Percentiles rank a stretch among this genome's conserved stretches.
These are phyloP conservation scores for Tephrocybe sp. DNA, from an alignment of 768 basidiomycete genomes.

Conservation along the genomic window DNA sequence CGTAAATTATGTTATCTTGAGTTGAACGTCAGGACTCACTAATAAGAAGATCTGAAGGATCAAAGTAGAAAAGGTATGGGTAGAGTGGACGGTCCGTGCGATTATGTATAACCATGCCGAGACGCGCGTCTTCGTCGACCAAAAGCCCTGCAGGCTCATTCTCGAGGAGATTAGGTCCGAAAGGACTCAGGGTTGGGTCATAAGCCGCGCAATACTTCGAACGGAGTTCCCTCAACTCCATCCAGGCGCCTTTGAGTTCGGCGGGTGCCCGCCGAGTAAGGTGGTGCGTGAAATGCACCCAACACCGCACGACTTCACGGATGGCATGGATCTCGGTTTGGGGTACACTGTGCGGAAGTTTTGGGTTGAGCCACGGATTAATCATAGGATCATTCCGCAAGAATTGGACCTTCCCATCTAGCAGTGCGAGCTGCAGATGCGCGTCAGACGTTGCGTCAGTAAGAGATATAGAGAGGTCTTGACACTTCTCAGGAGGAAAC, in stretches of 20 bases:
- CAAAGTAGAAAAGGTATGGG: constrained; percentile 40
- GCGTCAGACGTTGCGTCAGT: constrained; percentile 16
- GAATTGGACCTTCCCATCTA: constrained; percentile 18
- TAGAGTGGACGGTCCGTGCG: constrained; percentile 30
- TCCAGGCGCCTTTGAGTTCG: constrained; percentile 23
- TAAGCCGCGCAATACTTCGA: constrained; percentile 18
- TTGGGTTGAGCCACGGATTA: constrained; percentile 18
- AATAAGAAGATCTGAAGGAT: constrained; percentile 35
- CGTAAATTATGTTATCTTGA: not conserved
- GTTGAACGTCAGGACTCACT: constrained; percentile 17
- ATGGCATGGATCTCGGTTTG: constrained; percentile 12
- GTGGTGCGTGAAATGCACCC: constrained; percentile 27
- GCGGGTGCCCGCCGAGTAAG: constrained; percentile 20
- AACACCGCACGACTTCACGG: constrained; percentile 16
- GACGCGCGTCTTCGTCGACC: constrained; percentile 21
- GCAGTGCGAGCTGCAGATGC: constrained; percentile 18
- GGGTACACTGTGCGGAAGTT: constrained; percentile 17
- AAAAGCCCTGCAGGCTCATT: constrained; percentile 24
- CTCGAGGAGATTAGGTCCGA: constrained; percentile 25
- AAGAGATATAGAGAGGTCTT: constrained; percentile 12
- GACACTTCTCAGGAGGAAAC: constrained; percentile 15
- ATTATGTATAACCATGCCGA: constrained; percentile 36
- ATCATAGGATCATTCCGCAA: constrained; percentile 21
- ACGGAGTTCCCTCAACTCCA: constrained; percentile 28
- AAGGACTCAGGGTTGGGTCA: constrained; percentile 17